Evolutionary conservation across 257 asterid genomes (phyloP).

Genomic region (Leonotis leonurus): DNA sequence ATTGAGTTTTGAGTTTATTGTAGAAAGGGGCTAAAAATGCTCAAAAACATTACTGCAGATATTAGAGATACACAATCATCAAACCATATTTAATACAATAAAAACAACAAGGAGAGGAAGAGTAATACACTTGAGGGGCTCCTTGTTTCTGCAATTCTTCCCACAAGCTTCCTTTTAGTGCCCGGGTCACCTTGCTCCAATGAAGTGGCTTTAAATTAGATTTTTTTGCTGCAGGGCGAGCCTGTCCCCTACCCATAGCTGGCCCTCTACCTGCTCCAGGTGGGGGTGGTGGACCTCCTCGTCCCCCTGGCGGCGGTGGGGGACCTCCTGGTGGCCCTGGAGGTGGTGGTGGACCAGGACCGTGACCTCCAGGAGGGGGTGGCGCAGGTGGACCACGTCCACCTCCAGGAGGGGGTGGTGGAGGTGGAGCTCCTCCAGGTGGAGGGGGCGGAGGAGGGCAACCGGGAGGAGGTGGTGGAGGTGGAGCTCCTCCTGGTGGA

Average conservation of each 20-base stretch:
- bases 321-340: slow-evolving; percentile 29
- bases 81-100: neutral
- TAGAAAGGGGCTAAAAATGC: neutral
- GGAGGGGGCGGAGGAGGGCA: slow-evolving; percentile 30
- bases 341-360: slow-evolving; percentile 32
- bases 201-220: slow-evolving; percentile 92
- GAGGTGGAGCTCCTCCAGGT: neutral
- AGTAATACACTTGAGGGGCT: slow-evolving; percentile 68
- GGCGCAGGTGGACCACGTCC: slow-evolving; percentile 9
- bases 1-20: neutral
- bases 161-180: slow-evolving; percentile 99
- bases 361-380: slow-evolving; percentile 23
- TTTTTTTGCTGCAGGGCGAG: slow-evolving; percentile 21
- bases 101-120: slow-evolving; percentile 27
- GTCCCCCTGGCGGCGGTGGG: too few species aligned
- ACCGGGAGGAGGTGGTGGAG: slow-evolving; percentile 47
- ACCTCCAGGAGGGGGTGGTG: neutral
- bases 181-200: slow-evolving; percentile 98
- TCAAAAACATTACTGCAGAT: neutral
- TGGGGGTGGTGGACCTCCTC: slow-evolving; percentile 49
- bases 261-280: slow-evolving; percentile 53
- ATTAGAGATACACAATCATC: slow-evolving; percentile 2
- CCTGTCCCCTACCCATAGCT: slow-evolving; percentile 45
- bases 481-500: neutral
- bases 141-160: slow-evolving; percentile 88